Base-by-base conservation (phyloP, 2,329 filamentous ascomycete genomes). In the Fusarium anthophilum region DNA sequence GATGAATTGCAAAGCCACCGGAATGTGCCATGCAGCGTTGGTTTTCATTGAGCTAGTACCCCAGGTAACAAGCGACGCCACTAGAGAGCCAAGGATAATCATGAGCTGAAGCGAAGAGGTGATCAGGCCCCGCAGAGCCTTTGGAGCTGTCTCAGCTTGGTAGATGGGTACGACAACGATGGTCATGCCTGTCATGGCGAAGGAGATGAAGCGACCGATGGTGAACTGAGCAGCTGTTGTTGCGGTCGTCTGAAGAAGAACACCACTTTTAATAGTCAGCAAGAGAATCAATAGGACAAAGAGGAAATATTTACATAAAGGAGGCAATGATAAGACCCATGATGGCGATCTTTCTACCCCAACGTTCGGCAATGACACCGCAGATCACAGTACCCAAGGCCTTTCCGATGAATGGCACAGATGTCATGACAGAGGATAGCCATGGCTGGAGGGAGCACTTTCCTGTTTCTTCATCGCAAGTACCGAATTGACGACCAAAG, bases 1-100 rank as follows among this genome's bases (percentile, higher is more conserved):
- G 5, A 84, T 57, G 76, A 85, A 84, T 77, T 87, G 85, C 6
- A 87, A 70, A 1, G 81, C 82, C 22, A 85, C 84, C 0, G 86
- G 85, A n/a, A 84, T 80, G 18, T 84, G 79, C 86, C 87, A 88
- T 11, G 64, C 72, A 1, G 65, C 64, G 3, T 73, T 53, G 13
- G 41, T 61, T 3, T 61, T 26, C n/a, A 81, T 77, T 17, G 69
- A 57, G 38, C 75, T 69, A 10, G 80, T 81, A 22, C 79, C 76
- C 41, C 67, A 78, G 3, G 70, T 78, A 22, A 81, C 75, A 7
- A 79, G 62, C 1, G 79, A 73, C 1, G 79, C 77, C 13, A 80
- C 64, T 9, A 80, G 30, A 28, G 77, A 63, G 13, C 79, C 79
- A 8, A 79, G 67, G 10, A 76, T 45, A 24, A 81, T 79, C 72